Evolutionary conservation across 1,284 basidiomycete genomes (phyloP), one percentile per base, ranked within the genome.

Genomic region (Schizophyllum amplum): DNA sequence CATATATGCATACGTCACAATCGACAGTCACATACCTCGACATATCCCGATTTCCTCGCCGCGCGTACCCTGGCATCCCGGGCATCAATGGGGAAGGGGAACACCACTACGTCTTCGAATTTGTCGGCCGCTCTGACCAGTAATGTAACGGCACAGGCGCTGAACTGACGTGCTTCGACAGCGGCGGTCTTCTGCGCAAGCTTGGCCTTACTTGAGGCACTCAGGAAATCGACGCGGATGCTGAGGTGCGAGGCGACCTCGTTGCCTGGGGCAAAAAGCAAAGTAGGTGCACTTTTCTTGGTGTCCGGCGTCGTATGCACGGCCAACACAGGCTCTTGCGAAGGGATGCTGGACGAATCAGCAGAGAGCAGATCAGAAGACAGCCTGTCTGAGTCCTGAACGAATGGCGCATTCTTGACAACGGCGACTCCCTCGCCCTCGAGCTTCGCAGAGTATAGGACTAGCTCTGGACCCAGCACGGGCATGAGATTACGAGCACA

Each of bases 21-120:
- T 46, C 22, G 56, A 24, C 24, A 52, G 24, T 26, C 23, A 60
- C 63, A 24, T 52, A 71, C 71, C 62, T 70, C 69, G 6, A 71
- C 64, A 51, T 68, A 72, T 15, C 58, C 54, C 1, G 69, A 71
- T 57, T 66, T 70, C 23, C 71, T 60, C 5, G 70, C 69, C 13
- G 71, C 50, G 1, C 70, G 62, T 4, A 71, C 55, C 46, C 59
- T 64, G 52, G 61, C 46, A 24, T 67, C 59, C 7, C 62, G 64
- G 11, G 68, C 71, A 2, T 64, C 56, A 4, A 75, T 60, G 7
- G 72, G 71, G 52, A 70, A 68, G 7, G 73, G 71, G 58, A 66
- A 75, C 15, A 61, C 26, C 11, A 75, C 56, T 24, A 63, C 57
- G 11, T 42, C 33, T 17, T 42, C 33, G 13, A 42, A 17, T 54